phyloP scores from a whole-genome alignment of 2,329 filamentous ascomycete species.

The Purpureocillium takamizusanense region DNA sequence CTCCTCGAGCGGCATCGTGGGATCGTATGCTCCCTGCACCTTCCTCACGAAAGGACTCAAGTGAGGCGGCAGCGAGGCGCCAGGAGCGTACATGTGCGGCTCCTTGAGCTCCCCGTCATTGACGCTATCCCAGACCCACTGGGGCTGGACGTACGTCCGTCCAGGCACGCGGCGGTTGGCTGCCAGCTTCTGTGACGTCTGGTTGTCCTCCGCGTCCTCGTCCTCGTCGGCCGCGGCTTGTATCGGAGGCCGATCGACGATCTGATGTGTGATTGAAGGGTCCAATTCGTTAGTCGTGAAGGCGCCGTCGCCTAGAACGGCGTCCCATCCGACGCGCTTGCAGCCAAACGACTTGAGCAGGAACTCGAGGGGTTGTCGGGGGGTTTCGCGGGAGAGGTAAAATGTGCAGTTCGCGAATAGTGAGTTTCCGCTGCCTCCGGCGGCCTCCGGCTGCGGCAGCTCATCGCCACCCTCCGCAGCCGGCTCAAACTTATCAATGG shows the following conservation, averaged over 20 bases:
- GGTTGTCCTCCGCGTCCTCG: slow-evolving; percentile 47
- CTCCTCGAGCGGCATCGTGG: slow-evolving; percentile 73
- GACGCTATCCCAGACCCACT: slow-evolving; percentile 97
- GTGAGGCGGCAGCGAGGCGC: slow-evolving; percentile 84
- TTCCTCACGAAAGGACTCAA: slow-evolving; percentile 91
- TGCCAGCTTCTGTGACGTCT: slow-evolving; percentile 49
- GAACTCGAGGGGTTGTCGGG: slow-evolving; percentile 83
- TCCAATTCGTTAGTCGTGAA: slow-evolving; percentile 87
- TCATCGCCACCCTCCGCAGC: slow-evolving; percentile 77
- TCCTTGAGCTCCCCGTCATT: slow-evolving; percentile 86
- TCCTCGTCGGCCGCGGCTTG: slow-evolving; percentile 45
- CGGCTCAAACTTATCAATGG: slow-evolving; percentile 87
- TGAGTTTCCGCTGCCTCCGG: slow-evolving; percentile 57
- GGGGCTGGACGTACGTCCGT: slow-evolving; percentile 86
- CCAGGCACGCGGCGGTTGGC: slow-evolving; percentile 75
- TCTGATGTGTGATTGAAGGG: slow-evolving; percentile 86
- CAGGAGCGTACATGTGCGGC: slow-evolving; percentile 81
- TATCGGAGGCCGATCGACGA: slow-evolving; percentile 81
- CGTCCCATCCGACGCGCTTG: slow-evolving; percentile 92
- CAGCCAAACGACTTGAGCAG: slow-evolving; percentile 90
- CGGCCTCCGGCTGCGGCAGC: slow-evolving; percentile 66
- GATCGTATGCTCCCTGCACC: slow-evolving; percentile 83
- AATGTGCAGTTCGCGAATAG: slow-evolving; percentile 86
- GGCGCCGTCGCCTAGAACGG: slow-evolving; percentile 79
- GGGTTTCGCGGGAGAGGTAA: slow-evolving; percentile 89